These are phyloP conservation scores for Cardamine occulta DNA, from an alignment of 345 rosid species.

Conservation along the genomic window DNA sequence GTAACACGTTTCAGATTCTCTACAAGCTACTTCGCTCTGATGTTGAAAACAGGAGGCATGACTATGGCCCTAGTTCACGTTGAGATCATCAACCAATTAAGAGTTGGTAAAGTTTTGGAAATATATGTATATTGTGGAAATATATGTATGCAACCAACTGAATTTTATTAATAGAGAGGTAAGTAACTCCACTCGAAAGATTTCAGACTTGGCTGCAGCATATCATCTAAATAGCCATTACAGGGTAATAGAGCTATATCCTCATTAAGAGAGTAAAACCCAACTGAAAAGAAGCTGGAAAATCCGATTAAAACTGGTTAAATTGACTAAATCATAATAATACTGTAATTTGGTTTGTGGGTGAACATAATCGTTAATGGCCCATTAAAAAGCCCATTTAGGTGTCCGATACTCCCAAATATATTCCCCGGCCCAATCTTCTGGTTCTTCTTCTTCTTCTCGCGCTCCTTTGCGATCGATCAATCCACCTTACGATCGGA, in stretches of 20 bases:
- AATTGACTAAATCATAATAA: too few relatives aligned
- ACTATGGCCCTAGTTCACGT: not conserved
- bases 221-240: not conserved
- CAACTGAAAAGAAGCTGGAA: too few relatives aligned
- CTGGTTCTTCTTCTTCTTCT: not conserved
- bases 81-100: conserved; percentile 32
- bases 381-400: conserved; percentile 11
- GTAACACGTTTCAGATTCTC: not conserved
- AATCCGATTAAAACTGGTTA: too few relatives aligned
- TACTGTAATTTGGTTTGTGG: too few relatives aligned
- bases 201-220: not conserved
- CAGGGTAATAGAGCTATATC: too few relatives aligned
- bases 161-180: not conserved
- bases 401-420: not conserved
- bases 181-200: not conserved
- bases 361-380: not conserved
- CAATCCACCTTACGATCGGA: conserved; percentile 2
- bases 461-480: not conserved
- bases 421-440: not conserved
- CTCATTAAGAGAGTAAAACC: too few relatives aligned
- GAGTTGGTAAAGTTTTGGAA: conserved; percentile 38
- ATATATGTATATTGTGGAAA: conserved; percentile 15
- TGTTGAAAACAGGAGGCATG: conserved; percentile 15
- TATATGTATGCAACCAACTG: too few relatives aligned
- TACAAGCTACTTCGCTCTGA: not conserved